Conservation (phyloP, 805 yeast species). For the Saccharomycopsis guyanensis region DNA sequence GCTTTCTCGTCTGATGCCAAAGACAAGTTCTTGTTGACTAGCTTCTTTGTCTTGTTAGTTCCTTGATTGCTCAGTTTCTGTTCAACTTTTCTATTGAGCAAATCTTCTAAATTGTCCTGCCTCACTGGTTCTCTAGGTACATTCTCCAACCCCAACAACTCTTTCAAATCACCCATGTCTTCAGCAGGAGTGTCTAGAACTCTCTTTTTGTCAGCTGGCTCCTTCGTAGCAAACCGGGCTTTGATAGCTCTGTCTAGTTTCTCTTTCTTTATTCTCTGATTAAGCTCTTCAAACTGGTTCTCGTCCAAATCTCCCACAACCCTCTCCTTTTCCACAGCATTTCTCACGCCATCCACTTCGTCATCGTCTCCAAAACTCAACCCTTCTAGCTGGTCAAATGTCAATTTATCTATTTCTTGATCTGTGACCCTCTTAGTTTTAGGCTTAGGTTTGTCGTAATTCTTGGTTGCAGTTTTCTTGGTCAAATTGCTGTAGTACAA, state of each 20-base stretch:
- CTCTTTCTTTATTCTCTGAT: slow-evolving; percentile 23
- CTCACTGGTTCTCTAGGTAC: not conserved
- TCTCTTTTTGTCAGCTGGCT: slow-evolving; percentile 1
- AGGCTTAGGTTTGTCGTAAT: not conserved
- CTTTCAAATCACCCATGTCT: slow-evolving; percentile 20
- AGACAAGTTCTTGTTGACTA: not conserved
- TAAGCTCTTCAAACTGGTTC: slow-evolving; percentile 22
- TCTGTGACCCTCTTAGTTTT: slow-evolving; percentile 1
- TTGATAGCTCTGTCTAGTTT: slow-evolving; percentile 22
- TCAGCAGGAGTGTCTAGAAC: not conserved
- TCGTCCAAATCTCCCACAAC: slow-evolving; percentile 23
- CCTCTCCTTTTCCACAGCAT: slow-evolving; percentile 4
- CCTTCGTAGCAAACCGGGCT: slow-evolving; percentile 15
- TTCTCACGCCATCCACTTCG: not conserved
- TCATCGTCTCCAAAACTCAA: slow-evolving; percentile 8
- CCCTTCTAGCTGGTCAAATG: slow-evolving; percentile 9
- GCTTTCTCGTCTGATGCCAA: slow-evolving; percentile 11
- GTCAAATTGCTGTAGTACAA: slow-evolving; percentile 13
- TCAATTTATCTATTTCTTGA: slow-evolving; percentile 11
- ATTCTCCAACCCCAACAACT: slow-evolving; percentile 11
- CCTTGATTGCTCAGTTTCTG: not conserved
- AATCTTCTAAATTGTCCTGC: not conserved
- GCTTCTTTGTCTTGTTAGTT: not conserved
- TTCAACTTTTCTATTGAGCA: not conserved
- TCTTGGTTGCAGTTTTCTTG: slow-evolving; percentile 7